Conservation (phyloP, 768 basidiomycete genomes). For the Pleurotus cornucopiae region DNA sequence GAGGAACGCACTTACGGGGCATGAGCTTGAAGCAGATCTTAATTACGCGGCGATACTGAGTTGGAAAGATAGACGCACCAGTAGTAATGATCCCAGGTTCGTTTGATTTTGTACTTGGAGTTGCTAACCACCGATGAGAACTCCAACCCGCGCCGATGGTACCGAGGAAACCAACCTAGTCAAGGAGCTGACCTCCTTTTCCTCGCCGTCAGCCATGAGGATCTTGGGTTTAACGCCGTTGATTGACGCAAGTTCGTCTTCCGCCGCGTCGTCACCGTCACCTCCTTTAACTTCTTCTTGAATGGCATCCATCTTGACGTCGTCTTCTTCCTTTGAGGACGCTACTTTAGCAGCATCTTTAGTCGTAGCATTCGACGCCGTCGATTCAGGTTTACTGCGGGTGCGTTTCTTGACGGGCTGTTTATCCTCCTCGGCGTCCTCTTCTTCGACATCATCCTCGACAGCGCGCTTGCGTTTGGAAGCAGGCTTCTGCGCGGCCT, state of each 20-base stretch:
- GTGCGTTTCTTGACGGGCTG: background rate
- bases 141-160: background rate
- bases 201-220: constrained; percentile 41
- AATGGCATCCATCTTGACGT: background rate
- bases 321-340: background rate
- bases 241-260: constrained; percentile 48
- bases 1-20: constrained; percentile 23
- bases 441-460: constrained; percentile 22
- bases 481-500: background rate
- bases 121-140: constrained; percentile 22
- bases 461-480: constrained; percentile 11
- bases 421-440: constrained; percentile 27
- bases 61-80: constrained; percentile 19
- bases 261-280: constrained; percentile 9
- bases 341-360: background rate
- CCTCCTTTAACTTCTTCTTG: background rate
- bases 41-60: background rate
- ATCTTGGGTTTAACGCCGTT: constrained; percentile 49
- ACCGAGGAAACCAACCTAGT: constrained; percentile 23
- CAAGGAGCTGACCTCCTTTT: constrained; percentile 39
- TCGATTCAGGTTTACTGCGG: background rate
- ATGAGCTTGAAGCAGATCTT: constrained; percentile 18
- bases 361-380: background rate
- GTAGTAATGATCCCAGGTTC: constrained; percentile 37
- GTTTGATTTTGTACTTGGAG: constrained; percentile 36